A percentile compares a stretch with the other conserved stretches of the same genome.
Conservation (phyloP, 2,329 filamentous ascomycete species). For the Emergomyces pasteurianus region DNA sequence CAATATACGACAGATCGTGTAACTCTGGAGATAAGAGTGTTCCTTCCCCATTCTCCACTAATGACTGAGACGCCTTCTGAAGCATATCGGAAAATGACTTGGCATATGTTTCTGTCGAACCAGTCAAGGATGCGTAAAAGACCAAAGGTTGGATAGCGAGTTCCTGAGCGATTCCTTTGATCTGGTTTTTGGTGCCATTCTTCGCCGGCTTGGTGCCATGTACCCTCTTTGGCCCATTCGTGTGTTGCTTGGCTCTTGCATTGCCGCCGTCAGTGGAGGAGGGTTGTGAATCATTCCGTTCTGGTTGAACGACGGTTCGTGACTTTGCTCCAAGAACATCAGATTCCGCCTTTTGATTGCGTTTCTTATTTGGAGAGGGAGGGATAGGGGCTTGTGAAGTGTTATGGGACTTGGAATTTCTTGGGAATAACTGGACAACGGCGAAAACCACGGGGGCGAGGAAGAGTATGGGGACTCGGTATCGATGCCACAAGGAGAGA, state of each 20-base stretch:
- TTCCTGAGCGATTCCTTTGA: neutral
- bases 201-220: constrained; percentile 7
- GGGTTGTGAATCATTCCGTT: neutral
- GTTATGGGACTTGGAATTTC: neutral
- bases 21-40: constrained; percentile 48
- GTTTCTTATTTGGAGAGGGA: neutral
- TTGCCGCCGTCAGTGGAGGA: neutral
- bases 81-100: constrained; percentile 50
- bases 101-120: constrained; percentile 65
- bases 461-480: neutral
- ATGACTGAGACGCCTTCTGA: constrained; percentile 27
- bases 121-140: constrained; percentile 84
- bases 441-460: neutral
- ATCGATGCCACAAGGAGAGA: constrained; percentile 2
- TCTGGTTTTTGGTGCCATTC: neutral
- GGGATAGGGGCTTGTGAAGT: neutral
- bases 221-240: constrained; percentile 9
- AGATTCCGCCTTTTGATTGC: neutral
- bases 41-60: constrained; percentile 13
- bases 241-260: neutral
- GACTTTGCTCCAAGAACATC: neutral
- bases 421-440: neutral
- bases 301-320: neutral
- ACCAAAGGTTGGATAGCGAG: constrained; percentile 51
- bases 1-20: constrained; percentile 70